phyloP scores from a whole-genome alignment of 768 basidiomycete genomes.

The Termitomyces sp. region DNA sequence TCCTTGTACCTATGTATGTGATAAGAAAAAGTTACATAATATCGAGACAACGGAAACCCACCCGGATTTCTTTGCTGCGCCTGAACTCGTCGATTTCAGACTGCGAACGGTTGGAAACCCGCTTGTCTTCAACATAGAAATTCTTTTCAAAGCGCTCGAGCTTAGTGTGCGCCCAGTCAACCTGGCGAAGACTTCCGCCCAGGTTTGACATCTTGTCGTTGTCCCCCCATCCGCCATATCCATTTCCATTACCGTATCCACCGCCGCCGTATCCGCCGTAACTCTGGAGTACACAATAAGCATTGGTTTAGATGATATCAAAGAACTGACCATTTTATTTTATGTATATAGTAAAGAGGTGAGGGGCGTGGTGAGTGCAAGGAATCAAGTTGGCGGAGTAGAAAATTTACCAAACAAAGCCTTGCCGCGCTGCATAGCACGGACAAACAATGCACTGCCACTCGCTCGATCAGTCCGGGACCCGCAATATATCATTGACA shows the following conservation, averaged over 20 bases:
- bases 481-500: constrained; percentile 2
- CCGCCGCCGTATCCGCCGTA: constrained; percentile 37
- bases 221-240: constrained; percentile 46
- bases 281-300: constrained; percentile 25
- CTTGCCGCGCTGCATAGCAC: constrained; percentile 13
- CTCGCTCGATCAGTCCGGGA: not conserved
- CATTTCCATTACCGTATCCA: constrained; percentile 37
- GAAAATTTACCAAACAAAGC: constrained; percentile 17
- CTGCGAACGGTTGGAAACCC: constrained; percentile 71
- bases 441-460: constrained; percentile 22
- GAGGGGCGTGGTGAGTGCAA: constrained; percentile 15
- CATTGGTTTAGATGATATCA: not conserved
- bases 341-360: constrained; percentile 8
- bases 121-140: constrained; percentile 90
- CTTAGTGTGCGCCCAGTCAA: constrained; percentile 78
- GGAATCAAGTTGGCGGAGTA: constrained; percentile 12
- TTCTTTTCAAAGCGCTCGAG: constrained; percentile 95
- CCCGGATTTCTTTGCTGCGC: constrained; percentile 82
- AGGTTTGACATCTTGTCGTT: constrained; percentile 78
- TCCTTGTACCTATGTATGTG: constrained; percentile 70
- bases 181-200: constrained; percentile 73
- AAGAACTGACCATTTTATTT: constrained; percentile 21
- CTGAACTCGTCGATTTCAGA: constrained; percentile 88
- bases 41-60: constrained; percentile 20
- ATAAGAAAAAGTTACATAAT: not conserved